Conservation (phyloP, 345 rosid genomes). For the Murraya koenigii region DNA sequence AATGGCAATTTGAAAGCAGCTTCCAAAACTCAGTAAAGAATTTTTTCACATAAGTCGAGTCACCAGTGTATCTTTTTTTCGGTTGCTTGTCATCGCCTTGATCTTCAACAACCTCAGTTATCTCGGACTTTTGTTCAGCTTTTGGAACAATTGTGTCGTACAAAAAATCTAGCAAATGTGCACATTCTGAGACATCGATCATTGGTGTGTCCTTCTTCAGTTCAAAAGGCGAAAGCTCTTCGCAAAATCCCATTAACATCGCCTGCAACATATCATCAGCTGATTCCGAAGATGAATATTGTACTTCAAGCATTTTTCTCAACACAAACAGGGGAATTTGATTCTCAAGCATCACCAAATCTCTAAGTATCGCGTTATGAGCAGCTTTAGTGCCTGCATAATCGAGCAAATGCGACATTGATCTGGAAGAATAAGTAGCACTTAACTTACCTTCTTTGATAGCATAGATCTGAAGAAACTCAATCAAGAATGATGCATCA, state of each 20-base stretch:
- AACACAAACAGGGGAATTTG: slow-evolving; percentile 63
- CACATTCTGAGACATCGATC: not conserved
- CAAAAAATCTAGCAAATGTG: not conserved
- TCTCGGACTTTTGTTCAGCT: not conserved
- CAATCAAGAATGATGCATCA: not conserved
- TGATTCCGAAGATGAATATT: not conserved
- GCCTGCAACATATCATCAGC: not conserved
- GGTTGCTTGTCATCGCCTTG: not conserved
- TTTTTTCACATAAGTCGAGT: slow-evolving; percentile 12
- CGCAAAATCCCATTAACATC: not conserved
- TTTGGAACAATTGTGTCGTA: not conserved
- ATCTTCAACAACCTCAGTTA: not conserved
- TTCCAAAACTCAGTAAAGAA: slow-evolving; percentile 24
- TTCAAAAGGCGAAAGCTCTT: not conserved
- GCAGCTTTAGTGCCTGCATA: not conserved
- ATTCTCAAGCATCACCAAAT: slow-evolving; percentile 39
- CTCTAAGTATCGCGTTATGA: not conserved
- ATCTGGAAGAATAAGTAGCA: not conserved
- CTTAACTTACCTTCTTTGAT: not conserved
- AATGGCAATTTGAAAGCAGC: slow-evolving; percentile 42
- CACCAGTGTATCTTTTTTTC: not conserved
- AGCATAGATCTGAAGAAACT: not conserved
- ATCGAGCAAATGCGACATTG: not conserved
- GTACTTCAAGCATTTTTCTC: slow-evolving; percentile 32
- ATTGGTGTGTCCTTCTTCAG: not conserved